Evolutionary conservation across 1,284 basidiomycete species (phyloP), one percentile per base, ranked within the genome.

Genomic region (Microbotryum intermedium): DNA sequence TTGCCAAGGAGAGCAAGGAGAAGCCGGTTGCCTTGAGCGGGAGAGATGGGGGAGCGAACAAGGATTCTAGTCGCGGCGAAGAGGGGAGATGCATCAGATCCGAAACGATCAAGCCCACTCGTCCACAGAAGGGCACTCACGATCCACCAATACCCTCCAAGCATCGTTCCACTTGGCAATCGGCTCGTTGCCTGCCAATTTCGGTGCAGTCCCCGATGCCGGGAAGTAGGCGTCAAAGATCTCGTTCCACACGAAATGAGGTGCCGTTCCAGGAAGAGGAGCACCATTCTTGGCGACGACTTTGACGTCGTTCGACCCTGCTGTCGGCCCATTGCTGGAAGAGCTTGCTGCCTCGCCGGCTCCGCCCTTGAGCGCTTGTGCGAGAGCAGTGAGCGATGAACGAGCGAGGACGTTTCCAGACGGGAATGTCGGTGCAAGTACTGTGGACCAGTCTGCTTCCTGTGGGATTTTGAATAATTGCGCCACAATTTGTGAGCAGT

Each of bases 21-120:
- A 97, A 97, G 34, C 93, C 93, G 88, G 90, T 95, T 71, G 87
- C 91, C 77, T 97, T 97, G 61, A 90, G 83, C 72, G 95, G 87
- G 1, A 87, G 78, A 0, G 92, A 94, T 1, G 92, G 83, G 16
- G 84, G 78, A 4, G 88, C 83, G 73, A 97, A 97, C 50, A 97
- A 77, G 1, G 88, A 86, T 74, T 97, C 93, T 92, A 4, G 11
- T 4, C 18, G 13, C 18, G 9, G 69, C 10, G 28, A 47, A 30
- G 47, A 28, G 6, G 7, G 30, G 10, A 39, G 9, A 9, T 9
- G 30, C 20, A 21, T 45, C 9, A 49, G 51, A 53, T 16, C 10
- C 20, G 39, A 21, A 5, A n/a, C 34, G 18, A 30, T 30, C 6
- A 30, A 30, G 29, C 29, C 10, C 29, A 30, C 29, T 10, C 30